phyloP scores from a whole-genome alignment of 768 basidiomycete species.

The Termitomyces sp. region DNA sequence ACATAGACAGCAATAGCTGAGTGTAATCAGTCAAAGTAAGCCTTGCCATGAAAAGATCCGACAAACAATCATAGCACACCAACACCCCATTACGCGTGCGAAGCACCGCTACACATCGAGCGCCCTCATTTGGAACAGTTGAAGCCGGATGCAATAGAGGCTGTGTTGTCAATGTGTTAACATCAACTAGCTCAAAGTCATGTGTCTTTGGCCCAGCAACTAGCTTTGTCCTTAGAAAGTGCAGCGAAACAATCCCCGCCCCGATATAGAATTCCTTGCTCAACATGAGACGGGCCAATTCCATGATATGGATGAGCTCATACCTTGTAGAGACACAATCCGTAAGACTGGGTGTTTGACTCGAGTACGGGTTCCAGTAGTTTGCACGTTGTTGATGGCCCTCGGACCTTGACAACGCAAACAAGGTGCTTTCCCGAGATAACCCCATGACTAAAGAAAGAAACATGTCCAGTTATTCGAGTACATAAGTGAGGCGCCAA shows the following conservation, averaged over 20 bases:
- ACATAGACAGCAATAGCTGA: conserved; percentile 7
- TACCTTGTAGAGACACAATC: conserved; percentile 8
- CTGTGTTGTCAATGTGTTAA: conserved; percentile 73
- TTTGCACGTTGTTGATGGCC: conserved; percentile 28
- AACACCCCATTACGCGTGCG: conserved; percentile 71
- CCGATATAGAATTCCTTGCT: conserved; percentile 76
- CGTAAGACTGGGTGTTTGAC: neutral
- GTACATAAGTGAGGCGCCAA: conserved; percentile 5
- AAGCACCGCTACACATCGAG: conserved; percentile 70
- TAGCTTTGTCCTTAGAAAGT: conserved; percentile 52
- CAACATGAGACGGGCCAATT: neutral
- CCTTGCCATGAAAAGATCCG: neutral
- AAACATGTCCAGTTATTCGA: conserved; percentile 25
- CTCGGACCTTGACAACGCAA: conserved; percentile 36
- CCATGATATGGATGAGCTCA: neutral
- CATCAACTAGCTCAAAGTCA: conserved; percentile 33
- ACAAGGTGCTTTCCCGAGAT: conserved; percentile 43
- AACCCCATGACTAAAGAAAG: conserved; percentile 11
- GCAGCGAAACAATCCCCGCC: conserved; percentile 67
- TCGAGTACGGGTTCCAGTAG: conserved; percentile 3
- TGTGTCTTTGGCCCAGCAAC: conserved; percentile 14
- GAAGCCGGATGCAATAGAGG: conserved; percentile 60
- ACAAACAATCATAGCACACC: conserved; percentile 72
- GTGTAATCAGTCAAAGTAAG: neutral
- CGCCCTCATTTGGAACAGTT: conserved; percentile 53